Base-by-base conservation (phyloP, 164 flowering plant species). In the grape (Vitis vinifera) region DNA sequence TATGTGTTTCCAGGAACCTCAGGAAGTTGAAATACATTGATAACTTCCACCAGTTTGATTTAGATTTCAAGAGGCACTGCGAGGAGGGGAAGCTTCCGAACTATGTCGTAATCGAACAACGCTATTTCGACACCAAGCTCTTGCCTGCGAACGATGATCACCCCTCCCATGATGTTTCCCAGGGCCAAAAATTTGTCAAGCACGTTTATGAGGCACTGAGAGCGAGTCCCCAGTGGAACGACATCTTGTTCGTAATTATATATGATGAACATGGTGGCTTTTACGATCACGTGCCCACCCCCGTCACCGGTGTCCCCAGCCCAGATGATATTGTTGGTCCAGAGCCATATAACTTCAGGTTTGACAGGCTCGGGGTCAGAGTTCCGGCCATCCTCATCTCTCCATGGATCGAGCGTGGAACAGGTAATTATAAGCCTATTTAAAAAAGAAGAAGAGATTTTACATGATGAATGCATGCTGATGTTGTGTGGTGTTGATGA, bases 381-480 rank as follows among this genome's bases (percentile, higher is more conserved):
- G 91, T 92, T 56, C 97, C 97, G 1, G 69, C 89, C 23, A 73
- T 92, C 27, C 27, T 90, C 47, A 78, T 92, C 56, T 90, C 93
- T 52, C 97, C 95, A 0, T 92, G 97, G 97, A 90, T 92, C 37
- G 85, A 92, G 51, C 82, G 68, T 13, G 97, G 97, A 73, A 85
- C 90, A 60, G 93, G 97, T 91, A 56, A 10, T 50, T 52, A 17
- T 7, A 13, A 44, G 44, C 44, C 44, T 4, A 31, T 4, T 4
- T 31, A 3, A 6, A 31, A 4, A 31, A 3, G 44, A 31, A 31
- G 44, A 31, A 31, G 6, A 31, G 44, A 31, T 31, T 4, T 31
- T 6, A 31, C 7, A 31, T 31, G 44, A 31, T 31, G 44, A 4
- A 4, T 31, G 44, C 44, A 31, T 31, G 44, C 6, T 31, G 44